A percentile compares a stretch with the other conserved stretches of the same genome.
Evolutionary conservation across 805 yeast species (phyloP).

Genomic region (Wickerhamomyces strasburgensis): DNA sequence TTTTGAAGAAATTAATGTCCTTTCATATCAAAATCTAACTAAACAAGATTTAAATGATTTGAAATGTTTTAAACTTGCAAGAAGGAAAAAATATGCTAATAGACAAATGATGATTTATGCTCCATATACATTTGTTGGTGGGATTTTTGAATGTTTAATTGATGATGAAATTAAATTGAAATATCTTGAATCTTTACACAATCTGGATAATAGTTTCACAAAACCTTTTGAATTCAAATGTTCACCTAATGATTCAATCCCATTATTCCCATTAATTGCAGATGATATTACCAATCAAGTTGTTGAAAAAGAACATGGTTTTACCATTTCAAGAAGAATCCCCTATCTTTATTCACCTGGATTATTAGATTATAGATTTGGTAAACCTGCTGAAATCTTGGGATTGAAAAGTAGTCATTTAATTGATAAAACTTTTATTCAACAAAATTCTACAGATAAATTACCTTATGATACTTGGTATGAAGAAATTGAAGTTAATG

Average conservation of each 20-base stretch:
- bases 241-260: conserved; percentile 31
- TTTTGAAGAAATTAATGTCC: conserved; percentile 13
- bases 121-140: conserved; percentile 62
- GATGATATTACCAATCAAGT: conserved; percentile 47
- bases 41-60: conserved; percentile 19
- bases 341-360: conserved; percentile 55
- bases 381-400: conserved; percentile 27
- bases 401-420: conserved; percentile 7
- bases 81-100: conserved; percentile 48
- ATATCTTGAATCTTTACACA: conserved; percentile 18
- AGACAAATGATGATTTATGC: conserved; percentile 42
- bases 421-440: conserved; percentile 7
- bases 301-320: conserved; percentile 31
- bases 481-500: conserved; percentile 42
- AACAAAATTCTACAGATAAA: conserved; percentile 12
- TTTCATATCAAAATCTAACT: conserved; percentile 12
- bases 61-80: conserved; percentile 53
- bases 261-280: conserved; percentile 55
- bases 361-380: conserved; percentile 30
- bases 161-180: conserved; percentile 25
- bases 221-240: conserved; percentile 30
- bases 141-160: conserved; percentile 47
- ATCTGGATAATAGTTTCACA: conserved; percentile 2
- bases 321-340: conserved; percentile 33
- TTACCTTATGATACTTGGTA: conserved; percentile 39